Evolutionary conservation across 495 filamentous ascomycete genomes (phyloP), one percentile per base, ranked within the genome.

Genomic region (Annulohypoxylon bovei): DNA sequence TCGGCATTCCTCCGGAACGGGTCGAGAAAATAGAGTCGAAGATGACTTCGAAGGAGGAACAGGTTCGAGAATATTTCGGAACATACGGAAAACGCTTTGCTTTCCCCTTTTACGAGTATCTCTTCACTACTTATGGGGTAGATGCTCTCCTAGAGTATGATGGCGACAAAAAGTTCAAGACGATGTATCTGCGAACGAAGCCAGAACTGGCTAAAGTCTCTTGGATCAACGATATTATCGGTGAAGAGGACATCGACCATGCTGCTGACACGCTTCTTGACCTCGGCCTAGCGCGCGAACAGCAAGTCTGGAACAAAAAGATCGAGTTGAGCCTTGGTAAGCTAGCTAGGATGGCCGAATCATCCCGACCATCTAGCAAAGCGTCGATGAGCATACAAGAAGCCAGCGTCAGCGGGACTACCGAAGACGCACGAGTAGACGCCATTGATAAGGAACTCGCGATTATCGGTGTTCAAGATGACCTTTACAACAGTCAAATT

Each of bases 181-280:
- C 93, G 9, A 82, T 81, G 30, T 98, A 93, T 73, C 82, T 98
- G 46, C 88, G 91, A 30, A 87, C 83, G 27, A 84, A 89, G 68
- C 86, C 88, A 8, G 79, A 87, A 67, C 89, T 92, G 47, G 87
- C 89, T 39, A 92, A 91, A 71, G 78, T 98, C n/a, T 85, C 90
- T 39, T 99, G 95, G 95, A 95, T 99, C 79, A 95, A 98, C 78
- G 94, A 97, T 72, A 87, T 97, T 18, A 79, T 86, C 55, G 83
- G 87, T 20, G 90, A 93, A 75, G 83, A 88, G 58, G 87, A 95
- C 56, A 95, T 91, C 68, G 81, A 85, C 32, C 83, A 83, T 62
- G 94, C 95, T 12, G 89, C 89, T 8, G 78, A 86, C 28, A 89
- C 85, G 0, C 84, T 99, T 27, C 78, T 90, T 27, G 78, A 85